Percentiles rank a stretch among this genome's conserved stretches.
These are phyloP conservation scores for Beauveria rudraprayagi DNA, from an alignment of 2,329 filamentous ascomycete species.

Conservation along the genomic window DNA sequence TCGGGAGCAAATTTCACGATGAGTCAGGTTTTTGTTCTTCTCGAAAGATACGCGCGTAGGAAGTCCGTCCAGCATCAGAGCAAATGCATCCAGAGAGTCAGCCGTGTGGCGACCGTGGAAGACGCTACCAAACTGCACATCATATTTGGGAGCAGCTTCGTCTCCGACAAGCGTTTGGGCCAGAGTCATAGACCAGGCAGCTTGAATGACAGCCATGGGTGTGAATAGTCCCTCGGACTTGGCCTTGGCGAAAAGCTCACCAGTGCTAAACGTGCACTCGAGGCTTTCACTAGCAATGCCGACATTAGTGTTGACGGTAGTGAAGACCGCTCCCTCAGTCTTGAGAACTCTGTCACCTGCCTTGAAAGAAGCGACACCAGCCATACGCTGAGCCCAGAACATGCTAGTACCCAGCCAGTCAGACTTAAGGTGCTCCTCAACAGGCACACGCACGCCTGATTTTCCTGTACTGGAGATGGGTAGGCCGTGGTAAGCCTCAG, in stretches of 20 bases:
- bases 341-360: neutral
- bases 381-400: slow-evolving; percentile 11
- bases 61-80: slow-evolving; percentile 11
- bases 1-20: slow-evolving; percentile 8
- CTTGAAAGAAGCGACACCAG: slow-evolving; percentile 5
- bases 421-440: slow-evolving; percentile 8
- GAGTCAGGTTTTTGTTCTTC: neutral
- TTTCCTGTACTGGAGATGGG: slow-evolving; percentile 10
- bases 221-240: slow-evolving; percentile 8
- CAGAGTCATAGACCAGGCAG: slow-evolving; percentile 13
- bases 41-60: slow-evolving; percentile 7
- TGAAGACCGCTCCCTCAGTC: neutral
- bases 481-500: slow-evolving; percentile 8
- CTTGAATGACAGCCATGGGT: slow-evolving; percentile 9
- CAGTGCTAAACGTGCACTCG: slow-evolving; percentile 4
- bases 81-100: slow-evolving; percentile 10
- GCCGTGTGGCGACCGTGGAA: slow-evolving; percentile 11
- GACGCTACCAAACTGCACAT: slow-evolving; percentile 13
- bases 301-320: slow-evolving; percentile 1
- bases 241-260: slow-evolving; percentile 6
- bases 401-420: slow-evolving; percentile 12
- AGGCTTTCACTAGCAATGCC: slow-evolving; percentile 10
- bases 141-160: slow-evolving; percentile 1
- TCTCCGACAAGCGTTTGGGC: slow-evolving; percentile 9
- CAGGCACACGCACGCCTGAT: slow-evolving; percentile 4